A percentile compares a stretch with the other conserved stretches of the same genome.
These are phyloP conservation scores for Cyberlindnera bimundalis DNA, from an alignment of 805 yeast species.

Conservation along the genomic window DNA sequence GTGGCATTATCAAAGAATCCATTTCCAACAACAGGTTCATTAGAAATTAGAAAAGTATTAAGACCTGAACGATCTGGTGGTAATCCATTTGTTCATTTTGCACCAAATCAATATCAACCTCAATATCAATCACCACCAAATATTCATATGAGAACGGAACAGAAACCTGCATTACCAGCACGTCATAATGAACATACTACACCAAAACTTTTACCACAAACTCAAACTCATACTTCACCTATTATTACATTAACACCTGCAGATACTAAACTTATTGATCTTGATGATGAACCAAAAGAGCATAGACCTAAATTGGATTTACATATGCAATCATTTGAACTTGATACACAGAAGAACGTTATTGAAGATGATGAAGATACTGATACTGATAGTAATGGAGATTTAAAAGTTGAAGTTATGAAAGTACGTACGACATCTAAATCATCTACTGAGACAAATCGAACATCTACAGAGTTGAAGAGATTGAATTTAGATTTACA, in stretches of 20 bases:
- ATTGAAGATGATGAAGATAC: slow-evolving; percentile 15
- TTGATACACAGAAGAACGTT: slow-evolving; percentile 16
- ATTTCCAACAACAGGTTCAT: slow-evolving; percentile 14
- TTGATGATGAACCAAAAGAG: slow-evolving; percentile 12
- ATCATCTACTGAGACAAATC: slow-evolving; percentile 3
- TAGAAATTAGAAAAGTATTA: slow-evolving; percentile 10
- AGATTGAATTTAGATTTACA: slow-evolving; percentile 20
- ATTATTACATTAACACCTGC: slow-evolving; percentile 7
- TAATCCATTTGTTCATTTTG: slow-evolving; percentile 15
- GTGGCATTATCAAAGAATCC: slow-evolving; percentile 18
- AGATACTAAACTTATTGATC: slow-evolving; percentile 20
- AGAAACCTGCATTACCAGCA: background rate
- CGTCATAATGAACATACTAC: slow-evolving; percentile 1
- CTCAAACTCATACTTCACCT: slow-evolving; percentile 5
- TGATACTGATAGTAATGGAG: slow-evolving; percentile 21
- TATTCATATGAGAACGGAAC: background rate
- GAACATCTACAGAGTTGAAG: slow-evolving; percentile 13
- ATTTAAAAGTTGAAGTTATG: slow-evolving; percentile 23
- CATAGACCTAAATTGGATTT: slow-evolving; percentile 20
- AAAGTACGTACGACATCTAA: slow-evolving; percentile 8
- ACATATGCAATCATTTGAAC: slow-evolving; percentile 9
- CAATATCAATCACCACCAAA: background rate
- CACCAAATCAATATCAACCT: background rate
- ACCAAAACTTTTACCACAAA: background rate
- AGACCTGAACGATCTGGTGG: slow-evolving; percentile 22